A percentile compares a stretch with the other conserved stretches of the same genome.
Evolutionary conservation across 352 stramenopile species (phyloP).

Genomic region (Globisporangium polare): DNA sequence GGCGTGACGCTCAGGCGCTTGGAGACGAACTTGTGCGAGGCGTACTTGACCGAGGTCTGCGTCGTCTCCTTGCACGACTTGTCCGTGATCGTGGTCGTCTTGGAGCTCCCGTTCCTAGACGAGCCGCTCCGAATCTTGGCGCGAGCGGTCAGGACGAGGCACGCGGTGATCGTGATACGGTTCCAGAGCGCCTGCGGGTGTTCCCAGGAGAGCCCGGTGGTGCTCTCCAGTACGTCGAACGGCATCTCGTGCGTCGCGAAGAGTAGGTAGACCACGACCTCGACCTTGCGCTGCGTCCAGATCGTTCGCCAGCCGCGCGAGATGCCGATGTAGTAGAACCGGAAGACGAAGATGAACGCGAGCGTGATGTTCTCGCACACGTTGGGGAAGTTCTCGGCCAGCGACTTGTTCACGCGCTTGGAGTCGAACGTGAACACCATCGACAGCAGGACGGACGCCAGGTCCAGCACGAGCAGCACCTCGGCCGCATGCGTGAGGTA

Average conservation of each 20-base stretch:
- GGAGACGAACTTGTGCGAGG: too few relatives aligned
- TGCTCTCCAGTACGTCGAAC: slow-evolving; percentile 16
- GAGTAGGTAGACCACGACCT: slow-evolving; percentile 26
- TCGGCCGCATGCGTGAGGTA: slow-evolving; percentile 24
- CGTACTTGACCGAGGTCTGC: too few relatives aligned
- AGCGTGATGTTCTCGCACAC: slow-evolving; percentile 25
- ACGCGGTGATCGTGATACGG: slow-evolving; percentile 28
- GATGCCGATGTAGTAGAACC: slow-evolving; percentile 35
- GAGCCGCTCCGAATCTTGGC: too few relatives aligned
- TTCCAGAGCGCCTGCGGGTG: slow-evolving; percentile 34
- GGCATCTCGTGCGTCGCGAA: slow-evolving; percentile 36
- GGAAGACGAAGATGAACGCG: slow-evolving; percentile 37
- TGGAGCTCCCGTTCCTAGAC: too few relatives aligned
- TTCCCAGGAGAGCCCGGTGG: slow-evolving; percentile 35
- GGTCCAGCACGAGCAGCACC: slow-evolving; percentile 14
- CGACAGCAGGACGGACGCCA: slow-evolving; percentile 1
- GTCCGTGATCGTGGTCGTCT: too few relatives aligned
- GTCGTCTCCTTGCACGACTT: too few relatives aligned
- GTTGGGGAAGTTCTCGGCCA: slow-evolving; percentile 21
- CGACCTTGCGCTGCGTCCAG: slow-evolving; percentile 10
- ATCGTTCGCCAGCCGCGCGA: slow-evolving; percentile 13
- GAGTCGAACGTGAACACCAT: slow-evolving; percentile 5
- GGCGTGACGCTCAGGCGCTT: too few relatives aligned
- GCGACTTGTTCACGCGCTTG: background rate
- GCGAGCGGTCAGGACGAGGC: background rate